Base-by-base conservation (phyloP, 164 flowering plant species). In the Nymphaea thermarum region DNA sequence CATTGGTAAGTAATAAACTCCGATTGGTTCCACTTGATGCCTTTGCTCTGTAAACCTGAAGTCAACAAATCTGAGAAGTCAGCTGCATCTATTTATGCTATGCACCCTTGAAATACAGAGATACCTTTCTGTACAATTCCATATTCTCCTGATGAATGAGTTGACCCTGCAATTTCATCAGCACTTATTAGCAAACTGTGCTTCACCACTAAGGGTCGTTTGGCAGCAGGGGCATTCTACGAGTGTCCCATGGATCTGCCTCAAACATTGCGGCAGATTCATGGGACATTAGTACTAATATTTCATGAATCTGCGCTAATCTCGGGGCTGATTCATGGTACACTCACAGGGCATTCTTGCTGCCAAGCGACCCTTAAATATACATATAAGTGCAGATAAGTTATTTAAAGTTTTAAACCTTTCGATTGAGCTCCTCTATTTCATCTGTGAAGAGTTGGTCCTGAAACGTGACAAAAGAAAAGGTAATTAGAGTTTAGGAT, bases 81-180 rank as follows among this genome's bases (percentile, higher is more conserved):
- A 15, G 43, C 18, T 43, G 43, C 53, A 4, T 15, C 14, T 66
- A 45, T 43, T 36, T n/a, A 4, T 61, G 8, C 63, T 14, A 25
- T 25, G 0, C 36, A 25, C 36, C 42, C 6, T 5, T 17, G 14
- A 36, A n/a, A n/a, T 61, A 17, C 2, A 72, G 36, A 76, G 79
- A 80, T 82, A 87, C 87, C 85, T 89, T 86, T 85, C 84, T 86
- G 71, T 81, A 80, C 73, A 91, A 77, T 71, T 87, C 91, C 75
- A 84, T 73, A 72, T 89, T 86, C 78, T 91, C 95, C 70, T 89
- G 83, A 66, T 89, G 92, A 65, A 91, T 77, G 68, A 80, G 84
- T 72, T 79, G 79, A 42, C 89, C 92, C 98, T 91, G 86, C 79
- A 77, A 25, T 45, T 43, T 45, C 47, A 74, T 65, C 16, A 68